Evolutionary conservation across 805 yeast genomes (phyloP).

Genomic region (Gaillardinia entomophila): DNA sequence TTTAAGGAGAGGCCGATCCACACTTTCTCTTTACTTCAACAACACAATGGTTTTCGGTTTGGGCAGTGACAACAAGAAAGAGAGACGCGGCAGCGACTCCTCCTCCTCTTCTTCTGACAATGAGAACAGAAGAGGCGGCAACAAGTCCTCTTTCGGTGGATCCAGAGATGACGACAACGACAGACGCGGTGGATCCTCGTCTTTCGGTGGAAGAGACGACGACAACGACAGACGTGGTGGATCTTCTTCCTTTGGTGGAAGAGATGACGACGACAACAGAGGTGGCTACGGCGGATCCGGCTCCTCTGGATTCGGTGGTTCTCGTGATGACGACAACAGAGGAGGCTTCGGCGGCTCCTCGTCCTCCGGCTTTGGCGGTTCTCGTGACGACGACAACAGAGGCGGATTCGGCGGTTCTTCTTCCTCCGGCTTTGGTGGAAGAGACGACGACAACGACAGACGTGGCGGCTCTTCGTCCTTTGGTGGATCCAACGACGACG

Average conservation of each 20-base stretch:
- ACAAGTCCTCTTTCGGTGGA: conserved; percentile 8
- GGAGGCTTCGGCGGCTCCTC: conserved; percentile 5
- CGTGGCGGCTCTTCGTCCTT: conserved; percentile 5
- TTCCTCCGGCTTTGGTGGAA: conserved; percentile 6
- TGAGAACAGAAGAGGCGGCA: conserved; percentile 6
- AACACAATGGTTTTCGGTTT: conserved; percentile 31
- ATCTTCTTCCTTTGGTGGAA: conserved; percentile 8
- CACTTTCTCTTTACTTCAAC: no score
- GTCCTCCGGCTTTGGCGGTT: conserved; percentile 2
- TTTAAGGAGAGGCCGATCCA: no score
- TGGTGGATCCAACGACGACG: conserved; percentile 3
- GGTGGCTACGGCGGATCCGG: conserved; percentile 8
- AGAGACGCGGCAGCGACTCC: conserved; percentile 8
- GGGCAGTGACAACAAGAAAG: conserved; percentile 19
- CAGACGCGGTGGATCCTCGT: conserved; percentile 5
- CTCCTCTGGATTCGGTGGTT: conserved; percentile 14
- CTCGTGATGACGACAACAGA: conserved; percentile 6
- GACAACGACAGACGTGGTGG: conserved; percentile 16
- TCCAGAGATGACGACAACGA: conserved; percentile 4
- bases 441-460: conserved; percentile 3
- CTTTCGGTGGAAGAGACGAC: conserved; percentile 6
- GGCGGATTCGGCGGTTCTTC: conserved; percentile 4
- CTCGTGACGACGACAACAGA: conserved; percentile 4
- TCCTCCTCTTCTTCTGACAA: conserved; percentile 2
- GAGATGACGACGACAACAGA: conserved; percentile 7